phyloP scores from a whole-genome alignment of 495 filamentous ascomycete genomes.

The Cercophora sp. region DNA sequence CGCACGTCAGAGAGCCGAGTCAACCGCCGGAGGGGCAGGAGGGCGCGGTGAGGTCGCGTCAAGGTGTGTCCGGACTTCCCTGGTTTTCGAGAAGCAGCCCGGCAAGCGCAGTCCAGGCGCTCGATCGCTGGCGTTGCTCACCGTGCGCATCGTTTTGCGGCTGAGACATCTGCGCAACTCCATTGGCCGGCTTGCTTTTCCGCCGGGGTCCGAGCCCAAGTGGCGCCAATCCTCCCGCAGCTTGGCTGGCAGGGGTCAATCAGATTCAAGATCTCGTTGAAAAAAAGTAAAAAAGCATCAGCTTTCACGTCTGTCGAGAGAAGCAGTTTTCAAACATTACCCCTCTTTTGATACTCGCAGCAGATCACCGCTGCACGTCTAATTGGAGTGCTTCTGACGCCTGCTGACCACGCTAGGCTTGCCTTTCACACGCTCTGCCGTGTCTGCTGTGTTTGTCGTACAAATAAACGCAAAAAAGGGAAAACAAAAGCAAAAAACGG shows the following conservation, averaged over 20 bases:
- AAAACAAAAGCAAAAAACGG: slow-evolving; percentile 3
- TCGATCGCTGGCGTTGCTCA: slow-evolving; percentile 4
- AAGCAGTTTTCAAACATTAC: not conserved
- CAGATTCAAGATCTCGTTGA: not conserved
- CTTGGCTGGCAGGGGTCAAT: not conserved
- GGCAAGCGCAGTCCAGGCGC: not conserved
- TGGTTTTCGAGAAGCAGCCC: not conserved
- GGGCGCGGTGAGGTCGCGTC: not conserved
- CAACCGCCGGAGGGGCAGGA: not conserved
- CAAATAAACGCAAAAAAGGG: not conserved
- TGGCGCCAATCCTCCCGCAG: slow-evolving; percentile 4
- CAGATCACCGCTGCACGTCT: not conserved
- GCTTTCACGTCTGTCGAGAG: not conserved
- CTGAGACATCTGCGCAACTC: not conserved
- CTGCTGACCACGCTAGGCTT: not conserved
- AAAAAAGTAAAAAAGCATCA: slow-evolving; percentile 2
- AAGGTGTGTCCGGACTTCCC: not conserved
- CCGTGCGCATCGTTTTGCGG: slow-evolving; percentile 5
- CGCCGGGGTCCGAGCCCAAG: slow-evolving; percentile 4
- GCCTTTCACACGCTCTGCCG: slow-evolving; percentile 5
- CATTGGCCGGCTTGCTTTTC: slow-evolving; percentile 1
- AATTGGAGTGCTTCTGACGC: not conserved
- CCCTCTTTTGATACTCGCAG: not conserved
- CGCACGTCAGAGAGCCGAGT: not conserved
- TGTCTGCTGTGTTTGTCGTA: slow-evolving; percentile 7